phyloP scores from a whole-genome alignment of 768 basidiomycete genomes.

The Ramaria sp. region DNA sequence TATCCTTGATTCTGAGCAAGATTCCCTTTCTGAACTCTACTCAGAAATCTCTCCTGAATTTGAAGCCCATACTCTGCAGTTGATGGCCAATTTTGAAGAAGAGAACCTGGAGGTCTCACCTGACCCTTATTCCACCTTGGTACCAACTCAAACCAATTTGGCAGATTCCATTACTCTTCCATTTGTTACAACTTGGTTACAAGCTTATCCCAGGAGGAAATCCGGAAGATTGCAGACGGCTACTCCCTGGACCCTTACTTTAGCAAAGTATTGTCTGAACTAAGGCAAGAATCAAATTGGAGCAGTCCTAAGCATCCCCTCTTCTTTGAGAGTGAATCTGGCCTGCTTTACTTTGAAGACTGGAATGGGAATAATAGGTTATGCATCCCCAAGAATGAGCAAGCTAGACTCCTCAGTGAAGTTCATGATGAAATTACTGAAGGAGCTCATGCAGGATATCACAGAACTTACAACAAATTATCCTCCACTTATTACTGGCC shows the following conservation, averaged over 20 bases:
- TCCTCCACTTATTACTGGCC: no score
- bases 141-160: neutral
- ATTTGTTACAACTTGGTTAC: constrained; percentile 2
- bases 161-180: constrained; percentile 1
- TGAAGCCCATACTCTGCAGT: neutral
- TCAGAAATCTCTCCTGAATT: neutral
- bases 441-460: no score
- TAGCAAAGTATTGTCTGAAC: neutral
- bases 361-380: no score
- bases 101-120: neutral
- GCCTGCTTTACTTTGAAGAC: no score
- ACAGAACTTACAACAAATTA: no score
- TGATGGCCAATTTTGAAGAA: neutral
- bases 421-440: no score
- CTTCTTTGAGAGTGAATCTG: no score
- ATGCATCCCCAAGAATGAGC: no score
- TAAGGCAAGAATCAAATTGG: neutral
- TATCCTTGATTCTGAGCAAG: neutral
- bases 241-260: neutral
- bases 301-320: neutral
- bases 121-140: neutral
- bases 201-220: neutral
- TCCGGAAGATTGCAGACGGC: neutral
- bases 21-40: neutral
- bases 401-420: no score